A percentile compares a stretch with the other conserved stretches of the same genome.
These are phyloP conservation scores for Aspergillus aculeatus DNA, from an alignment of 2,329 filamentous ascomycete genomes.

Conservation along the genomic window DNA sequence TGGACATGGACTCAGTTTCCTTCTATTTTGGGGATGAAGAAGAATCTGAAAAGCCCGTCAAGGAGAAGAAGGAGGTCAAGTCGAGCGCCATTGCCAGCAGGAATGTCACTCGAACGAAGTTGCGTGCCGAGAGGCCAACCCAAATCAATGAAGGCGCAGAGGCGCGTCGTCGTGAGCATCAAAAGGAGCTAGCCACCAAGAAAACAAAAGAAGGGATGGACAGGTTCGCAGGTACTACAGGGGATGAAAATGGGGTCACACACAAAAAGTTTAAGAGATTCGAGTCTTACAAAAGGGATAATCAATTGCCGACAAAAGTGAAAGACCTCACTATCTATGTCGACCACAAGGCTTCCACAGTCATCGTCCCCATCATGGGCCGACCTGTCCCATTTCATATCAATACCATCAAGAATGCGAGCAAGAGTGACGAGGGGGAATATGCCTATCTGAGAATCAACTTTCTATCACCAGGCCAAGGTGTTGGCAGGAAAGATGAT, in stretches of 20 bases:
- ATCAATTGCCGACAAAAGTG: slow-evolving; percentile 79
- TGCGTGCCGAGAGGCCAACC: slow-evolving; percentile 85
- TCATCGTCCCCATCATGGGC: slow-evolving; percentile 95
- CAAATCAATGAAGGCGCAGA: slow-evolving; percentile 89
- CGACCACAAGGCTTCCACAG: slow-evolving; percentile 82
- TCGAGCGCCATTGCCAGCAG: slow-evolving; percentile 87
- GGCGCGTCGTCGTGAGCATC: slow-evolving; percentile 81
- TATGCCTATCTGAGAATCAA: slow-evolving; percentile 95
- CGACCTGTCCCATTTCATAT: slow-evolving; percentile 98
- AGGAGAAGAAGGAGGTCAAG: slow-evolving; percentile 77
- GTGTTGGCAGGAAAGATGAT: slow-evolving; percentile 94
- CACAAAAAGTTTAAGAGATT: slow-evolving; percentile 99
- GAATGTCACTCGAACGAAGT: slow-evolving; percentile 90
- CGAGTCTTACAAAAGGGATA: slow-evolving; percentile 97
- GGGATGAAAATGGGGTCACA: slow-evolving; percentile 81
- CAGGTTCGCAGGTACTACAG: slow-evolving; percentile 80
- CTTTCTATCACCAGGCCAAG: slow-evolving; percentile 93
- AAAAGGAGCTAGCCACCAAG: slow-evolving; percentile 81
- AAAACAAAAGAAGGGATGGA: slow-evolving; percentile 87
- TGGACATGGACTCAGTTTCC: slow-evolving; percentile 88
- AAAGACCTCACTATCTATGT: slow-evolving; percentile 87
- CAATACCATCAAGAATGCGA: slow-evolving; percentile 97
- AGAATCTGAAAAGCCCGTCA: slow-evolving; percentile 72
- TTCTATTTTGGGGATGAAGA: slow-evolving; percentile 99
- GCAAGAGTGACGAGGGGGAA: slow-evolving; percentile 93